phyloP scores from a whole-genome alignment of 139 green algal genomes.

The Chlorella sp. region DNA sequence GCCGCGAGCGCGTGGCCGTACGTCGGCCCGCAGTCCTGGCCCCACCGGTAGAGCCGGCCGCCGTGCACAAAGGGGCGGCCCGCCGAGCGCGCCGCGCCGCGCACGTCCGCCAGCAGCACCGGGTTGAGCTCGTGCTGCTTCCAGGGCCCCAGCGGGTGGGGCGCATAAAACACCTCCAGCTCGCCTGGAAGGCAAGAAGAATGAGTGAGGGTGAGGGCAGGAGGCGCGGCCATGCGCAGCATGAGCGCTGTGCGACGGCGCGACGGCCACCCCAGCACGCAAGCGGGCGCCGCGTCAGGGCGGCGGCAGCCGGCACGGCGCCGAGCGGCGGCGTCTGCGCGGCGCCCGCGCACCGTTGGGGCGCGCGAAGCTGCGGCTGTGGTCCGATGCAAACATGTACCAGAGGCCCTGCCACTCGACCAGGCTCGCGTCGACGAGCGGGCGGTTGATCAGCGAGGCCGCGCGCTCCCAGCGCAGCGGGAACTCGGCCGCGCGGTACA shows the following conservation, averaged over 20 bases:
- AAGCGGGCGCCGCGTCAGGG: no score
- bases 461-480: constrained; percentile 38
- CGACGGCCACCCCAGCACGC: no score
- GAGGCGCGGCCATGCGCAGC: no score
- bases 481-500: constrained; percentile 45
- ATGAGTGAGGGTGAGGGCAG: no score
- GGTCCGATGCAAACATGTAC: constrained; percentile 47
- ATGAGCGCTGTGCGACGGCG: no score
- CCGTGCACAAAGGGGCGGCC: constrained; percentile 35
- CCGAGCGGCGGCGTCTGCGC: no score
- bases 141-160: constrained; percentile 42
- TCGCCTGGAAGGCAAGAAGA: neutral
- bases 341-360: constrained; percentile 7
- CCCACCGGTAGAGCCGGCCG: constrained; percentile 46
- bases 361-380: neutral
- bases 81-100: constrained; percentile 17
- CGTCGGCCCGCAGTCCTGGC: constrained; percentile 47
- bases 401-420: constrained; percentile 30
- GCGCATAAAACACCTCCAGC: constrained; percentile 29
- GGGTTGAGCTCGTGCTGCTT: constrained; percentile 35
- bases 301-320: no score
- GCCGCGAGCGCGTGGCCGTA: constrained; percentile 42
- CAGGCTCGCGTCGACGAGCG: constrained; percentile 39
- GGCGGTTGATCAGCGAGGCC: constrained; percentile 13
- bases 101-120: constrained; percentile 11